Evolutionary conservation across 106 monocot species (phyloP).

Genomic region (Xerophyta viscosa): DNA sequence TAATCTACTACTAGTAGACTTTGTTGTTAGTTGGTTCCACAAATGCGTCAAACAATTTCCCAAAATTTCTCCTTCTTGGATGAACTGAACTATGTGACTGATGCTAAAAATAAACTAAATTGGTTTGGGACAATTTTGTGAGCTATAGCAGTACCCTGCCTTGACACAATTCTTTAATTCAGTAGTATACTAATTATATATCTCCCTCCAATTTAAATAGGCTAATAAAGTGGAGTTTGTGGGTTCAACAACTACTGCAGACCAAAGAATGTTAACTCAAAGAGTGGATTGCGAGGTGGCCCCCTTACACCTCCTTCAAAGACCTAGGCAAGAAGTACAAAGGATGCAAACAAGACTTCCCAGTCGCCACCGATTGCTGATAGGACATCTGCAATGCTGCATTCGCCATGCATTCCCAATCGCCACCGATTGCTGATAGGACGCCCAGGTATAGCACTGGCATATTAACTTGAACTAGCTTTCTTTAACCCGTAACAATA

Average conservation of each 20-base stretch:
- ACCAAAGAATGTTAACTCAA: not conserved
- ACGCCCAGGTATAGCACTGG: too few species aligned
- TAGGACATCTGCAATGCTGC: constrained; percentile 90
- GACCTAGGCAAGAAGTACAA: constrained; percentile 4
- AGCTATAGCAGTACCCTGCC: not conserved
- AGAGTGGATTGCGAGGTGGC: constrained; percentile 17
- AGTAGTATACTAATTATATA: too few species aligned
- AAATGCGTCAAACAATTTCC: too few species aligned
- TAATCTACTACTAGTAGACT: too few species aligned
- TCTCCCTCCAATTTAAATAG: not conserved
- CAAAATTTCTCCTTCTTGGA: too few species aligned
- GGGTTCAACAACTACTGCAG: constrained; percentile 33
- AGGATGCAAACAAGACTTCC: constrained; percentile 22
- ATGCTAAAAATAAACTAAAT: too few species aligned
- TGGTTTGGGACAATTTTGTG: too few species aligned
- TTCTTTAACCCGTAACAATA: too few species aligned
- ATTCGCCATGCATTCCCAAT: constrained; percentile 91
- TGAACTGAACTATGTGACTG: too few species aligned
- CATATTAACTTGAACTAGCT: too few species aligned
- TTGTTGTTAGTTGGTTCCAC: too few species aligned
- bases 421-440: constrained; percentile 95
- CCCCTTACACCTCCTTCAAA: constrained; percentile 1
- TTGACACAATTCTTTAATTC: too few species aligned
- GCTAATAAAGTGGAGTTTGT: constrained; percentile 15
- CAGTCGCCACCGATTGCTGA: constrained; percentile 2